These are phyloP conservation scores for Mychonastes homosphaera DNA, from an alignment of 139 green algal genomes.

Conservation along the genomic window DNA sequence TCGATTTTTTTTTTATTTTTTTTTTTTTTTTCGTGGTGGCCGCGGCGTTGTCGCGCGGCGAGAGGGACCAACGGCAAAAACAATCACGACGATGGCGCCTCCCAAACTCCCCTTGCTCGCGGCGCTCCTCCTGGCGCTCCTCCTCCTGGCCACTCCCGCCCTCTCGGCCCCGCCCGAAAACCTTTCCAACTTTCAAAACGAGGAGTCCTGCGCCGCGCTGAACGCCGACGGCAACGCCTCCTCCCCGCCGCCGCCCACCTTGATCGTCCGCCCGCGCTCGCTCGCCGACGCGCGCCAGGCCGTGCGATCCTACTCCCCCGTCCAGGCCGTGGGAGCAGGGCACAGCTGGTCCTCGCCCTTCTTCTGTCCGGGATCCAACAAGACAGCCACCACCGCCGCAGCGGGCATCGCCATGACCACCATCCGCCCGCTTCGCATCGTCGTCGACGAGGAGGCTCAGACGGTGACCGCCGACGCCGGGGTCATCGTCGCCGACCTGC, in stretches of 20 bases:
- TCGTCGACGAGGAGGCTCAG: constrained; percentile 44
- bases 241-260: neutral
- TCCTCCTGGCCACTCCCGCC: too few relatives aligned
- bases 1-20: too few relatives aligned
- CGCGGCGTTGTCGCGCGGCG: too few relatives aligned
- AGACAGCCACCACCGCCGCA: neutral
- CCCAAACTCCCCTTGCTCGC: too few relatives aligned
- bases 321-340: constrained; percentile 28
- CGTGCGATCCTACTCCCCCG: constrained; percentile 18
- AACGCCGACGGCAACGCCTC: constrained; percentile 11
- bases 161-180: constrained; percentile 1
- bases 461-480: constrained; percentile 57
- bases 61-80: too few relatives aligned
- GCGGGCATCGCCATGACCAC: constrained; percentile 45
- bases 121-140: too few relatives aligned
- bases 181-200: constrained; percentile 21
- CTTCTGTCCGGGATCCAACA: constrained; percentile 17
- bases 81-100: too few relatives aligned
- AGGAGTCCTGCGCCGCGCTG: constrained; percentile 6
- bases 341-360: constrained; percentile 42
- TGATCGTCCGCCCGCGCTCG: constrained; percentile 23
- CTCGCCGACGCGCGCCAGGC: constrained; percentile 32
- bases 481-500: constrained; percentile 11
- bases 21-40: too few relatives aligned
- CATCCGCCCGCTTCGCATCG: constrained; percentile 36